Evolutionary conservation across 371 early-diverging fungal genomes (phyloP).

Genomic region (Apophysomyces variabilis): DNA sequence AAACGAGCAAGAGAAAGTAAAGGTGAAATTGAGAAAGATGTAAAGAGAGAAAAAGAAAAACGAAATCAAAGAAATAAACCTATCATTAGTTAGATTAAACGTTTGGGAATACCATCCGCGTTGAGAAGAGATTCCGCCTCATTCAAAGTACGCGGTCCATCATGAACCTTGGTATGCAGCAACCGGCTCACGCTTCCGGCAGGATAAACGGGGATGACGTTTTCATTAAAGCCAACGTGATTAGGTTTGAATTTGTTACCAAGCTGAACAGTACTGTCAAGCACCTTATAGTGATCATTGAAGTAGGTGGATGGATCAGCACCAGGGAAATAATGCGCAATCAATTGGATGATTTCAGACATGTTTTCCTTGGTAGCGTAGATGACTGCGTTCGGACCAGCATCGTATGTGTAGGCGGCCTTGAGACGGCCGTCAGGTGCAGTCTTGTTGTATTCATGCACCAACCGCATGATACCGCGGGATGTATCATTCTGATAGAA

Average conservation of each 20-base stretch:
- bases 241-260: slow-evolving; percentile 55
- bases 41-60: not conserved
- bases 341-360: slow-evolving; percentile 79
- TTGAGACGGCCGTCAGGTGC: slow-evolving; percentile 61
- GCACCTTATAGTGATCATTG: slow-evolving; percentile 63
- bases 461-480: slow-evolving; percentile 82
- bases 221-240: slow-evolving; percentile 52
- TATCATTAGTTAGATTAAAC: slow-evolving; percentile 28
- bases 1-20: no score
- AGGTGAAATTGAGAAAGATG: no score
- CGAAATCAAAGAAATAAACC: not conserved
- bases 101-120: slow-evolving; percentile 58
- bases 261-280: slow-evolving; percentile 28
- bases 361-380: slow-evolving; percentile 85
- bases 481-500: slow-evolving; percentile 96
- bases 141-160: slow-evolving; percentile 86
- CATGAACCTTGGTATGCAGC: slow-evolving; percentile 89
- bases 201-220: slow-evolving; percentile 67
- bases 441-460: slow-evolving; percentile 86
- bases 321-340: slow-evolving; percentile 87
- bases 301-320: slow-evolving; percentile 55
- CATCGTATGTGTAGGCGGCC: slow-evolving; percentile 94
- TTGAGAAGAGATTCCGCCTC: slow-evolving; percentile 66
- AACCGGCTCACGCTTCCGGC: slow-evolving; percentile 83
- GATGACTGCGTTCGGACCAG: slow-evolving; percentile 99